phyloP scores from a whole-genome alignment of 2,329 filamentous ascomycete species.

The Tothia fuscella region DNA sequence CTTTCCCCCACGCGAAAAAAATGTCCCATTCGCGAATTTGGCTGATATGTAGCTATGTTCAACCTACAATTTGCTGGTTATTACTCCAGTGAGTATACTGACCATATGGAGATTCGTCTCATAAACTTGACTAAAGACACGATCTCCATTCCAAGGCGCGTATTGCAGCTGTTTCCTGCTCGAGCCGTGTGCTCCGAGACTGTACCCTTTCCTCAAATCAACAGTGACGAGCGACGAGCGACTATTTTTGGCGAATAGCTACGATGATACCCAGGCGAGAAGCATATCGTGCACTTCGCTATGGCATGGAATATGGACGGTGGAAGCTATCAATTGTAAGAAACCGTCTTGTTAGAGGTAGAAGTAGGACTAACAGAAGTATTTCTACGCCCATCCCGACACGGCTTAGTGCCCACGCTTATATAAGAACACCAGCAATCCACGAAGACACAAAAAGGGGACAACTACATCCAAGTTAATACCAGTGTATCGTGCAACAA shows the following conservation, averaged over 20 bases:
- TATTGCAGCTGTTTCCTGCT: neutral
- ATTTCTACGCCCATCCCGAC: conserved; percentile 1
- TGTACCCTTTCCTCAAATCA: neutral
- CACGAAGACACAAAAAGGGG: neutral
- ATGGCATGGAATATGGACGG: neutral
- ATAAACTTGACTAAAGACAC: too few species aligned
- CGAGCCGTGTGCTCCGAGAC: neutral
- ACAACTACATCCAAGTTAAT: conserved; percentile 2
- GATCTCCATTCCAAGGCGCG: conserved; percentile 5
- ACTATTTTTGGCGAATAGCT: conserved; percentile 1
- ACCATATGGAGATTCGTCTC: too few species aligned
- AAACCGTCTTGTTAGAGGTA: neutral
- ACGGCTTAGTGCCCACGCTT: neutral
- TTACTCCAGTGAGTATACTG: too few species aligned
- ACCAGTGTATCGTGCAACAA: neutral
- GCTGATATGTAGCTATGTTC: too few species aligned
- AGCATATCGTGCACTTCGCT: conserved; percentile 4
- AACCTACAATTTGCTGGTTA: too few species aligned
- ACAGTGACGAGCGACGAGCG: neutral
- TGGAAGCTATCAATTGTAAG: neutral
- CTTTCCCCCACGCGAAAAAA: too few species aligned
- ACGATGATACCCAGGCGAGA: neutral
- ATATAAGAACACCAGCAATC: neutral
- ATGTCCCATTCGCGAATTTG: too few species aligned
- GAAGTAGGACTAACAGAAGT: neutral